Base-by-base conservation (phyloP, 352 stramenopile genomes). In the Phytophthora uliginosa region DNA sequence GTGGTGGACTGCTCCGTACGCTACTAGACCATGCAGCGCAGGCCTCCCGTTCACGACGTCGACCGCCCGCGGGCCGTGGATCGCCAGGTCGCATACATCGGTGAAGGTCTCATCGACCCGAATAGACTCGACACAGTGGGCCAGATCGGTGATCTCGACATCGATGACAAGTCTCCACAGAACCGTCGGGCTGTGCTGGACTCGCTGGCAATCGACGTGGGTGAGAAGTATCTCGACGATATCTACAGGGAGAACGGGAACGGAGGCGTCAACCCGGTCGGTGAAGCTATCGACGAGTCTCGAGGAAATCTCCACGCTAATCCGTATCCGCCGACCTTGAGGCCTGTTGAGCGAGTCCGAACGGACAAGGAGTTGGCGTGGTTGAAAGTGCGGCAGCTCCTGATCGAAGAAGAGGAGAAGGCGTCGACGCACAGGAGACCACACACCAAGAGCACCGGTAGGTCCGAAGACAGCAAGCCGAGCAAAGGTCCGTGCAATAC, bases 171-270 rank as follows among this genome's bases (percentile, higher is more conserved):
- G 64, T 65, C 54, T 28, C 48, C 51, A 34, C 15, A 26, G 17
- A 38, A 45, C 15, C 52, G 56, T 33, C 55, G 63, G 7, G 51
- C 59, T 10, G 60, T 90, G 7, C 74, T 91, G 20, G 85, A 92
- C 58, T 83, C 86, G 34, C 58, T 91, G 2, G 85, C 83, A 4
- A 86, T 69, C 34, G 85, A 90, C 36, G 62, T 88, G 15, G 80
- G 78, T 24, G 85, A 92, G 58, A 74, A 80, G 22, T 92, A 92
- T 58, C 57, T 92, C 6, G 77, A 92, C 34, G 77, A 79, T 54
- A 76, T 92, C 26, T 90, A 92, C 69, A 74, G 77, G 40, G 84
- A 90, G 2, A 78, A 92, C n/a, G 70, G 77, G n/a, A 71, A 38
- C 38, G 47, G 33, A 50, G 52, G 20, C 33, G 36, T 53, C 22